Conservation (phyloP, 2,329 filamentous ascomycete species). For the Orbilia blumenaviensis region DNA sequence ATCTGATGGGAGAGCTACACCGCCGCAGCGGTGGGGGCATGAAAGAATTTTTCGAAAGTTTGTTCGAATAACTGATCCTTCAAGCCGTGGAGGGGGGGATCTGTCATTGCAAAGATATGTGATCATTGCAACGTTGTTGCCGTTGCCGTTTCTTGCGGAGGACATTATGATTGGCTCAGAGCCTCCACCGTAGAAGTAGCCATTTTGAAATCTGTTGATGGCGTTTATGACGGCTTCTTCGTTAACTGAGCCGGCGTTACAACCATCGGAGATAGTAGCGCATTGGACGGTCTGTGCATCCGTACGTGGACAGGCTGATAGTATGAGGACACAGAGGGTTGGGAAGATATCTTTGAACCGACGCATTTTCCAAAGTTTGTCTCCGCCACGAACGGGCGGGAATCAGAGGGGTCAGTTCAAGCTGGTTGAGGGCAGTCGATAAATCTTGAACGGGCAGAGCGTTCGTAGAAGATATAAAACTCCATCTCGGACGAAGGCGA, state of each 20-base stretch:
- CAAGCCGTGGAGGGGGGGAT: conserved; percentile 3
- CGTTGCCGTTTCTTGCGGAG: neutral
- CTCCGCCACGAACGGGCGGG: neutral
- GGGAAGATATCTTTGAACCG: neutral
- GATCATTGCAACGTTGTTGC: conserved; percentile 11
- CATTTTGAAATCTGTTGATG: conserved; percentile 28
- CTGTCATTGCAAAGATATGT: conserved; percentile 16
- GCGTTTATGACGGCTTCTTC: conserved; percentile 10
- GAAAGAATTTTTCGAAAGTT: conserved; percentile 15
- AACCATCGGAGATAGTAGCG: conserved; percentile 20
- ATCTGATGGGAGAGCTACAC: neutral
- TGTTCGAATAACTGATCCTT: conserved; percentile 15
- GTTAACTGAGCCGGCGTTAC: conserved; percentile 2
- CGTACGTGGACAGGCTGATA: neutral
- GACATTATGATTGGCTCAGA: conserved; percentile 12
- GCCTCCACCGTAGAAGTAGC: conserved; percentile 8
- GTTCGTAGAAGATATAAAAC: no score
- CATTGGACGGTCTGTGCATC: conserved; percentile 21
- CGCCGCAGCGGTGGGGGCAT: conserved; percentile 13
- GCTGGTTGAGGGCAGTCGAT: no score
- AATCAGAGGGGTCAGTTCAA: no score
- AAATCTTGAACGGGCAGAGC: no score
- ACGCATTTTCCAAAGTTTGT: neutral
- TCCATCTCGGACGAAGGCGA: no score
- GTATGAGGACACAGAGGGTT: neutral